Base-by-base conservation (phyloP, 805 yeast genomes). In the Saccharomycopsis fodiens region DNA sequence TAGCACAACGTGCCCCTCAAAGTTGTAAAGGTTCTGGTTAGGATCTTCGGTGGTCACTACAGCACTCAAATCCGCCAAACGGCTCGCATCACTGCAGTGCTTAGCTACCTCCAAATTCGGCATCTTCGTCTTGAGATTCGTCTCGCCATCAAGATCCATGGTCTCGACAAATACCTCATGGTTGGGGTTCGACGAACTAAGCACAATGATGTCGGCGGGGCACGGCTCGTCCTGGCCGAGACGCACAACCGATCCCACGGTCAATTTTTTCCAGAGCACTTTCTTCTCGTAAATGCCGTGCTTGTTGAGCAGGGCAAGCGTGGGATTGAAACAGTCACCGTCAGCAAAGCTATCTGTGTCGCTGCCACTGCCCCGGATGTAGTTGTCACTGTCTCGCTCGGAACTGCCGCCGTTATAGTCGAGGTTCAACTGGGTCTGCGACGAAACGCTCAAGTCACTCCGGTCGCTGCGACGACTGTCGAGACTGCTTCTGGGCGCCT, bases 61-160 rank as follows among this genome's bases (percentile, higher is more conserved):
- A 0, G 78, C 81, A 21, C 69, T 65, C 16, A 79, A 59, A 35
- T 66, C 65, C 23, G 69, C 70, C 42, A 85, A 59, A 0, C 74
- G 74, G 1, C 69, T 60, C 0, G 78, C 82, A 2, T 70, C 65
- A 19, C 70, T 65, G 36, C 81, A 68, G 8, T 62, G 52, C 13
- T 73, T 72, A 35, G 79, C 70, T 2, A 91, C 54, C 50, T 79
- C 85, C 2, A 73, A 68, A 51, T 81, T 83, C 0, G 96, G 85
- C 16, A 67, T 65, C 55, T 77, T 79, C 5, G 85, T 72, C 61
- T 93, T 93, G 50, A 93, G 68, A 59, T 88, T 91, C 0, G 97
- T 93, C 62, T 93, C 98, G 42, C 99, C 99, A 63, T 93, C 98
- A 41, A 93, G 69, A 1, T 96, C 98, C 91, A 91, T 88, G 1